A percentile compares a stretch with the other conserved stretches of the same genome.
Evolutionary conservation across 352 stramenopile species (phyloP).

Genomic region (Thalassiosira exigua): DNA sequence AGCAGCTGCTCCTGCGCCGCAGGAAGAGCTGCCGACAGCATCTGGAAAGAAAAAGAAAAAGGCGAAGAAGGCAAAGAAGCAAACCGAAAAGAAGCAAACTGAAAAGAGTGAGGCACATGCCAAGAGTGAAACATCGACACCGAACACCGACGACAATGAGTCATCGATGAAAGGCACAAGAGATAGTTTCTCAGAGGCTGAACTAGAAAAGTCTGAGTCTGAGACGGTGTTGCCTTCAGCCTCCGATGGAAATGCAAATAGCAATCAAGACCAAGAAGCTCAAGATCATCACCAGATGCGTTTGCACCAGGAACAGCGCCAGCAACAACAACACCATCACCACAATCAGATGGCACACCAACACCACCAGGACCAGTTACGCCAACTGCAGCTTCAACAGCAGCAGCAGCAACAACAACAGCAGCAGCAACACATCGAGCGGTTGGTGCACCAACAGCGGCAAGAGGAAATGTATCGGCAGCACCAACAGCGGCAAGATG

Average conservation of each 20-base stretch:
- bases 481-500: constrained; percentile 33
- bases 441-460: constrained; percentile 34
- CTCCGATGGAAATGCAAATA: neutral
- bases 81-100: neutral
- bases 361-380: constrained; percentile 20
- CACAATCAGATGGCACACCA: constrained; percentile 10
- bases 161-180: neutral
- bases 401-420: constrained; percentile 40
- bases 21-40: neutral
- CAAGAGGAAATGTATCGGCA: constrained; percentile 39
- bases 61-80: constrained; percentile 40
- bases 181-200: constrained; percentile 6
- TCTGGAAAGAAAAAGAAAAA: constrained; percentile 13
- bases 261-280: constrained; percentile 15
- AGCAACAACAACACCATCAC: constrained; percentile 22
- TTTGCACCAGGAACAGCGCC: constrained; percentile 15
- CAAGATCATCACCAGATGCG: constrained; percentile 28
- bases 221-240: too few relatives aligned
- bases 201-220: neutral
- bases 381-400: constrained; percentile 24
- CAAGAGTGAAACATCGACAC: constrained; percentile 10
- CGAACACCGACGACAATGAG: neutral
- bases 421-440: constrained; percentile 42
- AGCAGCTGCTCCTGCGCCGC: neutral
- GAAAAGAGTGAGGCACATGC: constrained; percentile 4